These are phyloP conservation scores for Diaporthe sp. DNA, from an alignment of 2,329 filamentous ascomycete genomes.

Conservation along the genomic window DNA sequence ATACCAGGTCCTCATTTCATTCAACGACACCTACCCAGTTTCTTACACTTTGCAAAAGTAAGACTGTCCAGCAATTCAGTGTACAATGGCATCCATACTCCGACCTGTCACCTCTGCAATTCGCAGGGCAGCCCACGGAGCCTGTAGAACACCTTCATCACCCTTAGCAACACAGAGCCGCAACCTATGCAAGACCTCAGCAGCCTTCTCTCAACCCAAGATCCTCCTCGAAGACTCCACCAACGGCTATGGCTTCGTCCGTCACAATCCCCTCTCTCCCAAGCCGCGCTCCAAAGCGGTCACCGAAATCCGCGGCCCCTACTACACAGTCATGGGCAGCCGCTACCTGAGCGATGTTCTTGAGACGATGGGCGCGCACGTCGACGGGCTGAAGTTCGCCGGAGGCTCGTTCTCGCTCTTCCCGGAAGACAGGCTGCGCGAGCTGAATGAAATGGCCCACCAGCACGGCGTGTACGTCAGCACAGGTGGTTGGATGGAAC, in stretches of 20 bases:
- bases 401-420: slow-evolving; percentile 67
- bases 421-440: slow-evolving; percentile 58
- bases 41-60: not conserved
- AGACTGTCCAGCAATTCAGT: not conserved
- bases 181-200: not conserved
- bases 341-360: slow-evolving; percentile 66
- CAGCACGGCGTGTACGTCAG: slow-evolving; percentile 65
- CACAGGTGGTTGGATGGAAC: slow-evolving; percentile 69
- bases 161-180: not conserved
- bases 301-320: slow-evolving; percentile 69
- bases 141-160: not conserved
- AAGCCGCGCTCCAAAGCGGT: slow-evolving; percentile 65
- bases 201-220: not conserved
- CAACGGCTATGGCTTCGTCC: slow-evolving; percentile 64
- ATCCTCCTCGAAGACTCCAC: not conserved
- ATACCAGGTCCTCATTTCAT: not conserved
- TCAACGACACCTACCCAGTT: not conserved
- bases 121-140: not conserved
- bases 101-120: not conserved
- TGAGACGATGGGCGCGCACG: slow-evolving; percentile 68
- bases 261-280: slow-evolving; percentile 61
- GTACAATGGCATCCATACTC: not conserved
- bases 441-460: slow-evolving; percentile 64
- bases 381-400: slow-evolving; percentile 69
- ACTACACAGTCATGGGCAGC: slow-evolving; percentile 68